These are phyloP conservation scores for Rhynchosporium agropyri DNA, from an alignment of 2,329 filamentous ascomycete genomes.

Conservation along the genomic window DNA sequence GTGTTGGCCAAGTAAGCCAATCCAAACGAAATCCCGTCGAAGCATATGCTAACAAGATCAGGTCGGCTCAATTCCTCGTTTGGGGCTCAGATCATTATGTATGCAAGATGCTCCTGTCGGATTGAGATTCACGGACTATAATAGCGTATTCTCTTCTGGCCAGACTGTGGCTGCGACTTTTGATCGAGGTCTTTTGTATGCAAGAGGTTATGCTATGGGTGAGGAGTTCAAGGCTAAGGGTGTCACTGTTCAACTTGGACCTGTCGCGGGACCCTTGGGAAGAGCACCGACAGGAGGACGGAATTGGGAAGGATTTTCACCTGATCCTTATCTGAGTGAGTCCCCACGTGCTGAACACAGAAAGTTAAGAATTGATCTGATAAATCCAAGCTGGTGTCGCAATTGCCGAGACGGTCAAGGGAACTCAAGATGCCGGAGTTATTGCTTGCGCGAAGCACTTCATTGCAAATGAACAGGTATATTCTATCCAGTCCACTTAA, in stretches of 20 bases:
- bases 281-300: slow-evolving; percentile 68
- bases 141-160: slow-evolving; percentile 71
- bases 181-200: slow-evolving; percentile 62
- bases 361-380: slow-evolving; percentile 14
- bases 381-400: slow-evolving; percentile 70
- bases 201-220: slow-evolving; percentile 53
- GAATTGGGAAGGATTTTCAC: slow-evolving; percentile 70
- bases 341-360: not conserved
- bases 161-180: slow-evolving; percentile 71
- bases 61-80: slow-evolving; percentile 39
- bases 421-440: slow-evolving; percentile 80
- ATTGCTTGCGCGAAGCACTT: slow-evolving; percentile 83
- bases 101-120: slow-evolving; percentile 43
- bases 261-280: slow-evolving; percentile 71
- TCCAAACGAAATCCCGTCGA: not conserved
- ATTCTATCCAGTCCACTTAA: not conserved
- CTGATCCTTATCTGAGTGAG: slow-evolving; percentile 75
- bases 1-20: slow-evolving; percentile 38
- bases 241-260: slow-evolving; percentile 72
- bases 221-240: slow-evolving; percentile 74
- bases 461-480: slow-evolving; percentile 71
- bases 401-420: slow-evolving; percentile 72
- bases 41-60: slow-evolving; percentile 27
- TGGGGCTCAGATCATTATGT: slow-evolving; percentile 41
- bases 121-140: slow-evolving; percentile 60